Evolutionary conservation across 1,284 basidiomycete species (phyloP).

Genomic region (Trametes versicolor): DNA sequence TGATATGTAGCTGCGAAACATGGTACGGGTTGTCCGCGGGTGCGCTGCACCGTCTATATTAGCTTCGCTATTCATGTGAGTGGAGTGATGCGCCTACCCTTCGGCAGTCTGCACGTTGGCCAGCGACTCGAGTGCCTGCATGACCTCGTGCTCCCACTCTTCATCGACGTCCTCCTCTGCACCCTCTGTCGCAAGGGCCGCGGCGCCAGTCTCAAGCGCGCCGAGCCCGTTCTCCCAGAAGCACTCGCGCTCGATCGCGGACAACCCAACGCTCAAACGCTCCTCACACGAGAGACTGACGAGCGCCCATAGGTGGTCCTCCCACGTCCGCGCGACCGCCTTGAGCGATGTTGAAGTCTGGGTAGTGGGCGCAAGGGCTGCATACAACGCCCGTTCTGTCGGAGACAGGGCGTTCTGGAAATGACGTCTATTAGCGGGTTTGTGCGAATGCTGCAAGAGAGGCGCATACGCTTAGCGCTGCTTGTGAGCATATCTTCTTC

Average conservation of each 20-base stretch:
- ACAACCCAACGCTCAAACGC: conserved; percentile 71
- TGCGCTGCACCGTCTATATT: conserved; percentile 51
- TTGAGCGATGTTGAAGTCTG: conserved; percentile 82
- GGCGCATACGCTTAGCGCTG: conserved; percentile 76
- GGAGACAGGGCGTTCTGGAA: conserved; percentile 72
- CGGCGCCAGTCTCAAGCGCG: conserved; percentile 50
- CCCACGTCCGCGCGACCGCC: conserved; percentile 89
- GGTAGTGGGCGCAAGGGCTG: conserved; percentile 83
- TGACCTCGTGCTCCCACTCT: conserved; percentile 72
- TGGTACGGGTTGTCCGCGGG: conserved; percentile 87
- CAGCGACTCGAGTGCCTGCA: conserved; percentile 60
- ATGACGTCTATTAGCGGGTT: background rate
- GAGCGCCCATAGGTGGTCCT: conserved; percentile 95
- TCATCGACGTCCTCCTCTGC: conserved; percentile 58
- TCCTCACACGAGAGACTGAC: conserved; percentile 89
- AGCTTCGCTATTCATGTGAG: conserved; percentile 2
- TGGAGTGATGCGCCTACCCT: conserved; percentile 54
- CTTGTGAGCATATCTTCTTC: conserved; percentile 85
- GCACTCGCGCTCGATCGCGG: conserved; percentile 57
- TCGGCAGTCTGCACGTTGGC: conserved; percentile 63
- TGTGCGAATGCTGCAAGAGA: background rate
- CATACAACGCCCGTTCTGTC: conserved; percentile 87
- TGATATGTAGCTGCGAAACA: conserved; percentile 86
- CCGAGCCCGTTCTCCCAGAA: conserved; percentile 71
- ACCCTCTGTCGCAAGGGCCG: conserved; percentile 26